Evolutionary conservation across 192 early-diverging fungal genomes (phyloP), one percentile per base, ranked within the genome.

Genomic region (Dissophora globulifera): DNA sequence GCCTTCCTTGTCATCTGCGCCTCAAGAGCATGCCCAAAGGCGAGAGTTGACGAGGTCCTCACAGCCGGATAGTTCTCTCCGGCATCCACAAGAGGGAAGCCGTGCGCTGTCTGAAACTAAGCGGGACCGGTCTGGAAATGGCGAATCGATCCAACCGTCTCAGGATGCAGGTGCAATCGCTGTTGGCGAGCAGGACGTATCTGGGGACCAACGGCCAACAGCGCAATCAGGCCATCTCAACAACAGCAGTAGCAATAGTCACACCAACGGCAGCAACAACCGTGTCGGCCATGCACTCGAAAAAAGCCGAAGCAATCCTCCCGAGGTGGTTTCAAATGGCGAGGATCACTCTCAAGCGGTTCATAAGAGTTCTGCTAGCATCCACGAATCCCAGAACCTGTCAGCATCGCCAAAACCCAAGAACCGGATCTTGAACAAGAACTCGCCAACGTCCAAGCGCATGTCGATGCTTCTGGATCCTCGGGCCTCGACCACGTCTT

Each of bases 401-500:
- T 58, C 68, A 1, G 59, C 38, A 16, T 50, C 54, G 1, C 51
- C 67, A 16, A 58, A 57, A 26, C 69, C 60, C 9, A 33, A 33
- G 33, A 51, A 58, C 22, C 59, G 54, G 17, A 40, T 48, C 3
- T 31, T 52, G 35, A 35, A 53, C 17, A 62, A 29, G 25, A 53
- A 43, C 27, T 72, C 69, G 23, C 55, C 69, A 43, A 57, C 54
- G 23, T 63, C 69, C 50, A 72, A 63, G 48, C 59, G 69, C 29
- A 58, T 72, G 69, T 72, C 69, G 0, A 62, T 50, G 61, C 48
- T 72, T 47, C 54, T 72, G 7, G 69, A 72, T 50, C 69, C 69
- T 5, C 38, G 54, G 4, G 27, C 46, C 29, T 72, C 69, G 5
- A 58, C 46, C 45, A 62, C 69, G 8, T 45, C 69, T 3, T 40